Percentiles rank a stretch among this genome's conserved stretches.
These are phyloP conservation scores for Colletotrichum shisoi DNA, from an alignment of 2,329 filamentous ascomycete genomes.

Conservation along the genomic window DNA sequence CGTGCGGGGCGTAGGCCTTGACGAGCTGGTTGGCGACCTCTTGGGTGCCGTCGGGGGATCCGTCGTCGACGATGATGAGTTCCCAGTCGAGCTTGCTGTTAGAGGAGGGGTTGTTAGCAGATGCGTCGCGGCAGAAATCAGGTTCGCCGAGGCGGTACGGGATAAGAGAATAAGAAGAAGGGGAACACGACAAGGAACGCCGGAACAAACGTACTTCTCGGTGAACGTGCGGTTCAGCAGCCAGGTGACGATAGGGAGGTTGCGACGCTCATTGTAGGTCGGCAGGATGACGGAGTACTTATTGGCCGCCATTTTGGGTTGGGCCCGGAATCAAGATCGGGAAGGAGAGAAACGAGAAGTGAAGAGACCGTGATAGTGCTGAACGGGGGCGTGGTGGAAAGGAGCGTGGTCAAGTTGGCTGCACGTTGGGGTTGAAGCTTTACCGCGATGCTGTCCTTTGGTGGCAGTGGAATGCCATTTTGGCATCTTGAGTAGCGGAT, in stretches of 20 bases:
- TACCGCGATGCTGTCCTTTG: conserved; percentile 36
- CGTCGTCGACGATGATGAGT: conserved; percentile 97
- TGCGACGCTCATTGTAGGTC: conserved; percentile 97
- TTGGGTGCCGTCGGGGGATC: conserved; percentile 94
- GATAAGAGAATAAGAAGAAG: too few relatives aligned
- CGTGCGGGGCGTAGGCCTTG: conserved; percentile 79
- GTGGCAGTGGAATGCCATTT: conserved; percentile 27
- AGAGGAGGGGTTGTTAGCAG: conserved; percentile 13
- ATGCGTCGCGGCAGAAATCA: too few relatives aligned
- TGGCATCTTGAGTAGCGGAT: conserved; percentile 24
- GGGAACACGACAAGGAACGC: background rate
- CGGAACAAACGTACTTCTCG: conserved; percentile 70
- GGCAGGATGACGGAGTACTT: conserved; percentile 98
- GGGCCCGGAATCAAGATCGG: conserved; percentile 43
- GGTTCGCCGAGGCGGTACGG: too few relatives aligned
- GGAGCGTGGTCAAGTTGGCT: conserved; percentile 44
- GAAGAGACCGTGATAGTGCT: conserved; percentile 1
- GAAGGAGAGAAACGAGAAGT: background rate
- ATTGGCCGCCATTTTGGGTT: conserved; percentile 51
- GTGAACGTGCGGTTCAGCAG: conserved; percentile 91
- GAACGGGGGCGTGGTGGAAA: conserved; percentile 36
- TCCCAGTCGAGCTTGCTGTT: conserved; percentile 91
- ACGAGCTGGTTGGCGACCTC: conserved; percentile 89
- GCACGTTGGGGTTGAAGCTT: conserved; percentile 20
- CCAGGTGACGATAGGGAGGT: conserved; percentile 95